Evolutionary conservation across 768 basidiomycete species (phyloP).

Genomic region (Rhodotorula graminis): DNA sequence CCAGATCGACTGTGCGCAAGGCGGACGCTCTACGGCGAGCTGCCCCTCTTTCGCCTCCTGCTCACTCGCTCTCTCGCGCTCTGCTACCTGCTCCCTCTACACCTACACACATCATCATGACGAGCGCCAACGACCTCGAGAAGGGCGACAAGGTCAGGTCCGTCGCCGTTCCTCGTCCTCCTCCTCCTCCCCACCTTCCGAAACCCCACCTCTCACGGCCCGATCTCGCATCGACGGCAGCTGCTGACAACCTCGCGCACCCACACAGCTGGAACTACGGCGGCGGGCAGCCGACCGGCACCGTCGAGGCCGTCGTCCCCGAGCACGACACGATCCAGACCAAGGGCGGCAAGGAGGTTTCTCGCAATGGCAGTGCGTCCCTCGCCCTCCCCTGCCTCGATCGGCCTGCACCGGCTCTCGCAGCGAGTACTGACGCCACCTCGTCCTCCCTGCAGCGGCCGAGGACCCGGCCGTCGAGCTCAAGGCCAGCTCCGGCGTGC

Average conservation of each 20-base stretch:
- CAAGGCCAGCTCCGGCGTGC: slow-evolving; percentile 25
- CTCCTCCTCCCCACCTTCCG: background rate
- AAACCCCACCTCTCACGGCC: too few species aligned
- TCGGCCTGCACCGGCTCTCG: too few species aligned
- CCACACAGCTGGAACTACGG: slow-evolving; percentile 12
- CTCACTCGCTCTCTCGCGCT: background rate
- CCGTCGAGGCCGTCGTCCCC: slow-evolving; percentile 28
- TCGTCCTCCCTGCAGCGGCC: background rate
- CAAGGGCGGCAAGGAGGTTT: slow-evolving; percentile 32
- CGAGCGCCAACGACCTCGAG: slow-evolving; percentile 6
- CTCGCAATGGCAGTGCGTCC: slow-evolving; percentile 26
- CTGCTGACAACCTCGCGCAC: background rate
- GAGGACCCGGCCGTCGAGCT: slow-evolving; percentile 34
- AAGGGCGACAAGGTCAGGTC: slow-evolving; percentile 1
- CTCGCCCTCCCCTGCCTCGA: too few species aligned
- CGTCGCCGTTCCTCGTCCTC: background rate
- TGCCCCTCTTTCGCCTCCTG: too few species aligned
- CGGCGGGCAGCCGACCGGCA: slow-evolving; percentile 25
- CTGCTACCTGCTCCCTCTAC: background rate
- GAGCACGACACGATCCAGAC: slow-evolving; percentile 35
- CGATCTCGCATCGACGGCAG: background rate
- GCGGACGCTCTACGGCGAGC: too few species aligned
- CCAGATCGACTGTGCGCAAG: too few species aligned
- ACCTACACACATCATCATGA: background rate
- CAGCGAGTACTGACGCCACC: background rate